phyloP scores from a whole-genome alignment of 305 asterid species.

The Euphrasia arctica region DNA sequence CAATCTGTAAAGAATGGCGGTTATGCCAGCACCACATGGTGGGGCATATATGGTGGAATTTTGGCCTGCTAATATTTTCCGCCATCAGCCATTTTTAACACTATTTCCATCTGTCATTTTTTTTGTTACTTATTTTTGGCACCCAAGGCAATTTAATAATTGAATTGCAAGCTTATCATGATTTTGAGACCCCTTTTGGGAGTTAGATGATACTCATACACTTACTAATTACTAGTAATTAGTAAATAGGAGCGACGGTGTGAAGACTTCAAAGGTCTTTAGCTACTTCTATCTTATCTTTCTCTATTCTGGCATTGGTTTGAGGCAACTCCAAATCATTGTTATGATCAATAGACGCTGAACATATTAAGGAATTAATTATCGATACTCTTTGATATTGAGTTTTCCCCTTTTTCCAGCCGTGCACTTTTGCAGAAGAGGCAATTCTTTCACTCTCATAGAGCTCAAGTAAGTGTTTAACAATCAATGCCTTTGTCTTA shows the following conservation, averaged over 20 bases:
- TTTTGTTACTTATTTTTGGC: not conserved
- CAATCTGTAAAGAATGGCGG: too few relatives aligned
- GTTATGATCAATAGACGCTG: conserved; percentile 15
- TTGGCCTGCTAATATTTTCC: too few relatives aligned
- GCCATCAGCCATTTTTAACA: too few relatives aligned
- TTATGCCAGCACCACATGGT: too few relatives aligned
- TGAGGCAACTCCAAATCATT: conserved; percentile 20
- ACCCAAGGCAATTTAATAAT: not conserved
- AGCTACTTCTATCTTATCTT: not conserved
- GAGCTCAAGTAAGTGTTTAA: conserved; percentile 82
- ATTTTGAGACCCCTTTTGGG: conserved; percentile 7
- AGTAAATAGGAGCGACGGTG: not conserved
- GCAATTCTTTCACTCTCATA: conserved; percentile 98
- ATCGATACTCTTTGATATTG: conserved; percentile 20
- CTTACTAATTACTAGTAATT: conserved; percentile 5
- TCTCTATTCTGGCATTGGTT: conserved; percentile 18
- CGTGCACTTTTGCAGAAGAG: conserved; percentile 94
- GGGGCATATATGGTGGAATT: too few relatives aligned
- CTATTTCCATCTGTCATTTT: not conserved
- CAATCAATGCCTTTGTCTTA: conserved; percentile 17
- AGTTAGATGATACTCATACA: conserved; percentile 17
- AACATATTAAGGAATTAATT: conserved; percentile 11
- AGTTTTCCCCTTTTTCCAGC: conserved; percentile 37
- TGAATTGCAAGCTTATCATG: conserved; percentile 7
- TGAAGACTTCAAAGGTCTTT: conserved; percentile 7